phyloP scores from a whole-genome alignment of 139 green algal species.

The Pleodorina starrii region DNA sequence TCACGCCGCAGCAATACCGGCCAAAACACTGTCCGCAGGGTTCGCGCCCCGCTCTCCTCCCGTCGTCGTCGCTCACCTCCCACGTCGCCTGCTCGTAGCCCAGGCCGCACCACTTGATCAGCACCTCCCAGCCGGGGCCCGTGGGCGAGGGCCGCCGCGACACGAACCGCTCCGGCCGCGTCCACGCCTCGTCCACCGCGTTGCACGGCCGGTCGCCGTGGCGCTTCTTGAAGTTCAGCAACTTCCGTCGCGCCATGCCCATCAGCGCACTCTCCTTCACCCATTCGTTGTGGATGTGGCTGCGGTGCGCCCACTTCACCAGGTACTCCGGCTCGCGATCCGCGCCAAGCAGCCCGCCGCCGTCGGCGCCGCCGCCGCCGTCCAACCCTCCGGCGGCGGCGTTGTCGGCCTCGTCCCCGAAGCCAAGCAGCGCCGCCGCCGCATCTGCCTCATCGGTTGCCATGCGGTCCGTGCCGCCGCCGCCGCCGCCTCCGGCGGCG shows the following conservation, averaged over 20 bases:
- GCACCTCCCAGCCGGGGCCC: constrained; percentile 90
- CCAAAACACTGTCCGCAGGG: too few relatives aligned
- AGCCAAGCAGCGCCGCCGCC: constrained; percentile 72
- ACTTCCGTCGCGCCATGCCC: constrained; percentile 81
- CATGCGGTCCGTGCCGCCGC: neutral
- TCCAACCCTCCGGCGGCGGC: neutral
- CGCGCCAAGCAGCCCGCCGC: neutral
- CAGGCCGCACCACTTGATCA: constrained; percentile 88
- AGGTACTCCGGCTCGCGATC: constrained; percentile 83
- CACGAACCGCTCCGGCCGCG: constrained; percentile 74
- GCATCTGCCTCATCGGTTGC: constrained; percentile 70
- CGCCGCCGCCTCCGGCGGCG: neutral
- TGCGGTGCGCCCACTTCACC: constrained; percentile 83
- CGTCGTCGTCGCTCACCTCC: too few relatives aligned
- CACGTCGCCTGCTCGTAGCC: constrained; percentile 90
- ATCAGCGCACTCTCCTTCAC: constrained; percentile 75
- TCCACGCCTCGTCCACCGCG: constrained; percentile 66
- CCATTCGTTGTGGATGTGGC: constrained; percentile 91
- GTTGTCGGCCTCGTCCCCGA: constrained; percentile 46
- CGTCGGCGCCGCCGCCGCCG: neutral
- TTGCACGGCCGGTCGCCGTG: constrained; percentile 67
- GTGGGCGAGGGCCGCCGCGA: constrained; percentile 74
- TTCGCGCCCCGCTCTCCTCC: too few relatives aligned
- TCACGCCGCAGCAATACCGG: too few relatives aligned
- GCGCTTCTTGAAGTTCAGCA: constrained; percentile 88